Evolutionary conservation across 129 eudicot genomes (phyloP).

Genomic region (Smallanthus sonchifolius): DNA sequence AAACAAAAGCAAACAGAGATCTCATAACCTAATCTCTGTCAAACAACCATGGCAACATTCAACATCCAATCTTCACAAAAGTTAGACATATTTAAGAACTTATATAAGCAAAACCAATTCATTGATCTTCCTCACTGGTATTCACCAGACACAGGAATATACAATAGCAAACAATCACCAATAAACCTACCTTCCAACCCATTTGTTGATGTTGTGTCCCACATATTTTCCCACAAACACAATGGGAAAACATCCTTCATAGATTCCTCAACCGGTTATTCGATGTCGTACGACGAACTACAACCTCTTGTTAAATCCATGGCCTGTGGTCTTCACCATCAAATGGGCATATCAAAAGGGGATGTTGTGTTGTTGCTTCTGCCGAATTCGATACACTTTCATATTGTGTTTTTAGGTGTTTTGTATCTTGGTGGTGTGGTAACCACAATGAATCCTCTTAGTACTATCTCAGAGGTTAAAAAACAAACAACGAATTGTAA

Average conservation of each 20-base stretch:
- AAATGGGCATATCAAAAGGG: slow-evolving; percentile 58
- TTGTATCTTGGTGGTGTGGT: slow-evolving; percentile 57
- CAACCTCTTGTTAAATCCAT: slow-evolving; percentile 41
- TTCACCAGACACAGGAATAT: slow-evolving; percentile 57
- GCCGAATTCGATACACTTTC: slow-evolving; percentile 60
- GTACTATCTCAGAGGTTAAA: slow-evolving; percentile 46
- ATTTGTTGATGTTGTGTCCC: slow-evolving; percentile 51
- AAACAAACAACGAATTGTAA: slow-evolving; percentile 43
- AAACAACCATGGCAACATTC: neutral
- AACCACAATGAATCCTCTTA: slow-evolving; percentile 66
- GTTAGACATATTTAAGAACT: neutral
- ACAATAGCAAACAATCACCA: slow-evolving; percentile 44
- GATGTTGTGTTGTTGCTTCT: slow-evolving; percentile 59
- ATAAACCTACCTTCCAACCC: slow-evolving; percentile 50
- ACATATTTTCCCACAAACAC: slow-evolving; percentile 56
- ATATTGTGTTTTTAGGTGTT: slow-evolving; percentile 51
- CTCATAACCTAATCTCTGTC: neutral
- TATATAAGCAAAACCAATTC: neutral
- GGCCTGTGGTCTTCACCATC: slow-evolving; percentile 52
- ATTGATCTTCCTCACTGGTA: slow-evolving; percentile 38
- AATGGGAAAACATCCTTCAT: slow-evolving; percentile 50
- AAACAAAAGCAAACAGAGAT: neutral
- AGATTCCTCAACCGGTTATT: slow-evolving; percentile 56
- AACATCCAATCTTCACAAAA: neutral
- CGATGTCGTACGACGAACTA: slow-evolving; percentile 45